Conservation (phyloP, 192 early-diverging fungal genomes). For the Neocallimastix lanati region DNA sequence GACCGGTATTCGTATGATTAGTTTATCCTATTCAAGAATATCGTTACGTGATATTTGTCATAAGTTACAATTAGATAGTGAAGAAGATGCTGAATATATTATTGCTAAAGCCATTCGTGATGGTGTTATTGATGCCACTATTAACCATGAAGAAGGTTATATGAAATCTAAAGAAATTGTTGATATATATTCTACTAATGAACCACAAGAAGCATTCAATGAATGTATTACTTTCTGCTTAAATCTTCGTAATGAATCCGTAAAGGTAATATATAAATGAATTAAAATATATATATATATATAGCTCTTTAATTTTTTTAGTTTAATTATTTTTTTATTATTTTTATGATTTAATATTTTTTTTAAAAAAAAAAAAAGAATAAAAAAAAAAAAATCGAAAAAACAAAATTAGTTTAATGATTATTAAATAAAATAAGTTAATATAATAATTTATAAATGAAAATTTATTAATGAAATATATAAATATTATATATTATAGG, state of each 20-base stretch:
- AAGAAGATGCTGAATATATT: slow-evolving; percentile 98
- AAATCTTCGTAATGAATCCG: slow-evolving; percentile 88
- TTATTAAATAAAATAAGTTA: no score
- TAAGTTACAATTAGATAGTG: slow-evolving; percentile 90
- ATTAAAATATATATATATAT: no score
- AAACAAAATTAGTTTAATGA: no score
- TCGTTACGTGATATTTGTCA: slow-evolving; percentile 89
- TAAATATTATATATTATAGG: no score
- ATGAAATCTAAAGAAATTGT: slow-evolving; percentile 85
- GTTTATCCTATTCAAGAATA: slow-evolving; percentile 87
- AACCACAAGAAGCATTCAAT: slow-evolving; percentile 90
- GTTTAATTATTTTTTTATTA: no score
- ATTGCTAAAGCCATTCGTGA: slow-evolving; percentile 97
- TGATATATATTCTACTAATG: slow-evolving; percentile 92
- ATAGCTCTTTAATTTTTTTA: no score
- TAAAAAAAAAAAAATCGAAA: no score
- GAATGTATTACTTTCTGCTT: slow-evolving; percentile 87
- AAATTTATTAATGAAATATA: not conserved
- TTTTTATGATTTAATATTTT: no score
- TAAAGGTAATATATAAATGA: slow-evolving; percentile 36
- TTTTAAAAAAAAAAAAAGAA: no score
- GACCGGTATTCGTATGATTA: slow-evolving; percentile 93
- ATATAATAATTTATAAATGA: no score
- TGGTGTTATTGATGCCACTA: slow-evolving; percentile 93
- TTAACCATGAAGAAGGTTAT: slow-evolving; percentile 83